phyloP scores from a whole-genome alignment of 2,329 filamentous ascomycete genomes.

The Talaromyces sp. region DNA sequence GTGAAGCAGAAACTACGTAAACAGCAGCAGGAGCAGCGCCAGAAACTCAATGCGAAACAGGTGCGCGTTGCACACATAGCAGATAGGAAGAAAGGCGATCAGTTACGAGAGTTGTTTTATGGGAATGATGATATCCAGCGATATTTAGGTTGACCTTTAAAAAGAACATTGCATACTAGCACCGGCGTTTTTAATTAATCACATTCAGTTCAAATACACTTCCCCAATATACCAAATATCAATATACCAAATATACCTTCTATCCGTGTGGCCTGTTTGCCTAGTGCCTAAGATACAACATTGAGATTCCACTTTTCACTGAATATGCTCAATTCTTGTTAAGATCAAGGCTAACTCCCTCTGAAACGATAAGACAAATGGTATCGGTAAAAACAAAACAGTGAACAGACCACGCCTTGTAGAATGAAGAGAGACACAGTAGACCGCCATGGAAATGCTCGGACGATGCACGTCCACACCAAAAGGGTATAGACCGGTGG shows the following conservation, averaged over 20 bases:
- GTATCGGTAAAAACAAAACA: conserved; percentile 25
- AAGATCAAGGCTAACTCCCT: neutral
- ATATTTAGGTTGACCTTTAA: conserved; percentile 54
- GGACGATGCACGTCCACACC: conserved; percentile 30
- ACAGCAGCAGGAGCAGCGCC: conserved; percentile 40
- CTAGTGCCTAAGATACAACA: neutral
- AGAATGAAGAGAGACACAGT: neutral
- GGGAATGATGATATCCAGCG: conserved; percentile 68
- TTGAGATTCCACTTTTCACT: neutral
- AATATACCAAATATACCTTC: neutral
- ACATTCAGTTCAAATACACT: neutral
- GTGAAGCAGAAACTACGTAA: conserved; percentile 25
- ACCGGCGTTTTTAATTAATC: neutral
- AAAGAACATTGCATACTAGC: neutral
- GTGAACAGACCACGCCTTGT: conserved; percentile 4
- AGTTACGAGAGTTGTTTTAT: conserved; percentile 67
- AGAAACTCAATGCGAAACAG: conserved; percentile 65
- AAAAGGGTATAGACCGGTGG: neutral
- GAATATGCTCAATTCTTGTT: neutral
- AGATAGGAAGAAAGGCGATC: conserved; percentile 60
- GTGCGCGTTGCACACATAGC: conserved; percentile 58
- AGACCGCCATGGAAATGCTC: conserved; percentile 53
- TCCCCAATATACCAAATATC: neutral
- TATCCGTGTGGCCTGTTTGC: neutral
- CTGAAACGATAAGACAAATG: conserved; percentile 18